phyloP scores from a whole-genome alignment of 2,329 filamentous ascomycete species.

The Pseudogymnoascus sp. region DNA sequence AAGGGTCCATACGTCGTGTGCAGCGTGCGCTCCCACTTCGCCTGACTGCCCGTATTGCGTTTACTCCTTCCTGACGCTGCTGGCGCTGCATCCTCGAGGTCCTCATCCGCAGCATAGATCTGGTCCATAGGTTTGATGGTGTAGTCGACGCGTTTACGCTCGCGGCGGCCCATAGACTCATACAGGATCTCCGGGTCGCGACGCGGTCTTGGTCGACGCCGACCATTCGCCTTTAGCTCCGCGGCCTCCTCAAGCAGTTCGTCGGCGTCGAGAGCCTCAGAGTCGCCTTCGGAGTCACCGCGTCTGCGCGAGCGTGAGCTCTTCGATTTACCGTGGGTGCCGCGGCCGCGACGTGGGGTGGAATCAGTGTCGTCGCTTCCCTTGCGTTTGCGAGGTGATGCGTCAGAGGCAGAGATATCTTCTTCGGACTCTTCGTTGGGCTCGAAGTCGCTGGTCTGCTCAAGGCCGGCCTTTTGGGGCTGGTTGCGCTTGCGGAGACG shows the following conservation, averaged over 20 bases:
- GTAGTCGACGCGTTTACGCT: slow-evolving; percentile 70
- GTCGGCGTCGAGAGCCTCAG: slow-evolving; percentile 51
- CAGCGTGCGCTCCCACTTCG: slow-evolving; percentile 66
- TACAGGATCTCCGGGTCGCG: slow-evolving; percentile 52
- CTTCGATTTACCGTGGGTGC: slow-evolving; percentile 33
- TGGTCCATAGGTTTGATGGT: slow-evolving; percentile 72
- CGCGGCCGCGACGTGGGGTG: slow-evolving; percentile 43
- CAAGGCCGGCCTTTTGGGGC: slow-evolving; percentile 19
- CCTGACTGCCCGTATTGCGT: slow-evolving; percentile 16
- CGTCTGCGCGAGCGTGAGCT: slow-evolving; percentile 40
- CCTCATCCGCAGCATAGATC: slow-evolving; percentile 63
- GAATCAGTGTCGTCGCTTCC: slow-evolving; percentile 37
- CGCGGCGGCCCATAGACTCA: slow-evolving; percentile 47
- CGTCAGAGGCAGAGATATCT: slow-evolving; percentile 34
- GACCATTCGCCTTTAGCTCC: slow-evolving; percentile 44
- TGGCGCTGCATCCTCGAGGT: slow-evolving; percentile 59
- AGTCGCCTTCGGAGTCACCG: slow-evolving; percentile 46
- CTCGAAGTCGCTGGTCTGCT: slow-evolving; percentile 28
- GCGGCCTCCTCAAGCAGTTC: slow-evolving; percentile 59
- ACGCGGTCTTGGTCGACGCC: slow-evolving; percentile 38
- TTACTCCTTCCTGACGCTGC: slow-evolving; percentile 55
- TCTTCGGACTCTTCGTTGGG: slow-evolving; percentile 38
- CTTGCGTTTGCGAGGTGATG: slow-evolving; percentile 28
- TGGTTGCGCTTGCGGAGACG: not conserved
- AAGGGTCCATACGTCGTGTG: slow-evolving; percentile 92